Evolutionary conservation across 306 rosid species (phyloP).

Genomic region (Medicago arabica): DNA sequence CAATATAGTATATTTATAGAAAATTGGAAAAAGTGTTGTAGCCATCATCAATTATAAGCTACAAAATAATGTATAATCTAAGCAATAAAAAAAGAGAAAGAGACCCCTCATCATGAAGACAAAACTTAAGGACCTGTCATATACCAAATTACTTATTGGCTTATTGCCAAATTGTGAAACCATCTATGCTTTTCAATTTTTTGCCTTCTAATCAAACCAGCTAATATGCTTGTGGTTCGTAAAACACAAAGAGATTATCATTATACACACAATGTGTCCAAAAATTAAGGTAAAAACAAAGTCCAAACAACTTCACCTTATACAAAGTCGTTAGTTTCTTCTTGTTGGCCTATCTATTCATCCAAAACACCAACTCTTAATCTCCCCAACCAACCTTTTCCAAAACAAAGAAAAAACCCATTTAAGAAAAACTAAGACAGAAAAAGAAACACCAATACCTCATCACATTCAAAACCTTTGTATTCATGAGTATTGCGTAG

Average conservation of each 20-base stretch:
- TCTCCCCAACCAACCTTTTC: slow-evolving; percentile 55
- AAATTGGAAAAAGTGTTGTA: slow-evolving; percentile 14
- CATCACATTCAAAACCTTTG: slow-evolving; percentile 6
- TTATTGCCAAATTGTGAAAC: slow-evolving; percentile 25
- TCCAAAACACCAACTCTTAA: slow-evolving; percentile 49
- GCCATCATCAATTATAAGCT: slow-evolving; percentile 44
- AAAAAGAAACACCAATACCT: slow-evolving; percentile 47
- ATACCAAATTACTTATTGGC: slow-evolving; percentile 41
- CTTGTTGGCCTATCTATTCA: slow-evolving; percentile 90
- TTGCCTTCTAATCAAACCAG: slow-evolving; percentile 28
- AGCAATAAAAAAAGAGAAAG: slow-evolving; percentile 56
- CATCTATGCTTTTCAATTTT: slow-evolving; percentile 5
- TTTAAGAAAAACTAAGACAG: slow-evolving; percentile 34
- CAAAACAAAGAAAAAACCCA: slow-evolving; percentile 35
- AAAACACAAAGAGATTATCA: slow-evolving; percentile 42
- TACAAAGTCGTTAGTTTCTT: slow-evolving; percentile 54
- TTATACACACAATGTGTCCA: slow-evolving; percentile 41
- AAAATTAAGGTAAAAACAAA: slow-evolving; percentile 58
- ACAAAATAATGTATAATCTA: slow-evolving; percentile 42
- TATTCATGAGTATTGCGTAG: slow-evolving; percentile 35
- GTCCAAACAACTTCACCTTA: slow-evolving; percentile 53
- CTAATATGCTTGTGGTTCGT: slow-evolving; percentile 31
- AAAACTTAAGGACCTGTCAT: slow-evolving; percentile 40
- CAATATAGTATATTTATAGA: slow-evolving; percentile 10
- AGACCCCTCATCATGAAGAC: slow-evolving; percentile 47